These are phyloP conservation scores for Nitzschia sp. DNA, from an alignment of 108 stramenopile species.

Conservation along the genomic window DNA sequence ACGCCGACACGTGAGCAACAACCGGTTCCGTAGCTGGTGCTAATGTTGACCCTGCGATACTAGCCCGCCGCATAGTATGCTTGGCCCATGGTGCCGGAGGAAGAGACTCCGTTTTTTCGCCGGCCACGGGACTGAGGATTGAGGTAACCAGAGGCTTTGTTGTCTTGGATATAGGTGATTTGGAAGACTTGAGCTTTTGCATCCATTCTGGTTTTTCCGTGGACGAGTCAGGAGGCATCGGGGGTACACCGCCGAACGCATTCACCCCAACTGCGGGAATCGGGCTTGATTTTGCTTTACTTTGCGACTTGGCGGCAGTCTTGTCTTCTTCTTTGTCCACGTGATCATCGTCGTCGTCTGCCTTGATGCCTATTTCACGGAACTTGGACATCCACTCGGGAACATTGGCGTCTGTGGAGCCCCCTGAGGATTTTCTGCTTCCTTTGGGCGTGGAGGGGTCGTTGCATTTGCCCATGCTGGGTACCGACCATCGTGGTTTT, in stretches of 20 bases:
- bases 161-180: neutral
- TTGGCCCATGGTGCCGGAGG: too few relatives aligned
- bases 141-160: neutral
- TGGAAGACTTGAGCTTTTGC: neutral
- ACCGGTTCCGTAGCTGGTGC: too few relatives aligned
- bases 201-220: slow-evolving; percentile 7
- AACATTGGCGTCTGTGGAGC: neutral
- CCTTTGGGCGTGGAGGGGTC: too few relatives aligned
- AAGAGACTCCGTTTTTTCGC: neutral
- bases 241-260: too few relatives aligned
- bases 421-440: neutral
- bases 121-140: neutral
- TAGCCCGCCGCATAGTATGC: too few relatives aligned
- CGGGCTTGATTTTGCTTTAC: neutral
- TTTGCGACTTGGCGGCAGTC: neutral
- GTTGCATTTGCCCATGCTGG: too few relatives aligned
- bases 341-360: neutral
- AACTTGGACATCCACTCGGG: slow-evolving; percentile 14
- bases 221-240: neutral
- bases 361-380: slow-evolving; percentile 11
- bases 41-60: too few relatives aligned
- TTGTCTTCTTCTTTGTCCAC: neutral
- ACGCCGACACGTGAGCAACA: too few relatives aligned
- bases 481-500: too few relatives aligned
- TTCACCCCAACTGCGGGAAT: neutral